These are phyloP conservation scores for Phytophthora pluvialis DNA, from an alignment of 352 stramenopile genomes.

Conservation along the genomic window DNA sequence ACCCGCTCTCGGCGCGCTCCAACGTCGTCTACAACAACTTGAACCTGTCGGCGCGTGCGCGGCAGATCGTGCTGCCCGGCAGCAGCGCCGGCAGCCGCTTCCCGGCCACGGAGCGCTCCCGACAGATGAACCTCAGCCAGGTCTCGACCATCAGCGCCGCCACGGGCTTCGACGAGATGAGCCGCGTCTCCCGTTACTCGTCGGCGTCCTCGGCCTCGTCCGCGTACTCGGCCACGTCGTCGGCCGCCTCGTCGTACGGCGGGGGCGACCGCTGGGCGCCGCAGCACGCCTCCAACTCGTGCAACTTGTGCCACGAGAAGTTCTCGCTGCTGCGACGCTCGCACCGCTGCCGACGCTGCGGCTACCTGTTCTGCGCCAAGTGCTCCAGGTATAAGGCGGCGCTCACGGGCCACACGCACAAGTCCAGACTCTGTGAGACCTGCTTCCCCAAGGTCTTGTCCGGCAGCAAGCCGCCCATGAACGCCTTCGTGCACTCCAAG, in stretches of 20 bases:
- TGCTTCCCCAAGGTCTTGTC: slow-evolving; percentile 88
- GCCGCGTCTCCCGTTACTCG: slow-evolving; percentile 69
- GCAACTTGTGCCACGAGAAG: slow-evolving; percentile 80
- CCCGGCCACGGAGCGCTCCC: slow-evolving; percentile 41
- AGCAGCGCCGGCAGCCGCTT: slow-evolving; percentile 28
- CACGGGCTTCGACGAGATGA: slow-evolving; percentile 53
- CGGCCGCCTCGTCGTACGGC: slow-evolving; percentile 36
- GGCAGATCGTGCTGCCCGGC: slow-evolving; percentile 4
- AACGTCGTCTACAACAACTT: slow-evolving; percentile 33
- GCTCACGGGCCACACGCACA: slow-evolving; percentile 82
- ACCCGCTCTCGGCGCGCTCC: slow-evolving; percentile 34
- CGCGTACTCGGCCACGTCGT: slow-evolving; percentile 44
- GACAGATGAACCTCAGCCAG: slow-evolving; percentile 59
- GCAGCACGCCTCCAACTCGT: slow-evolving; percentile 74
- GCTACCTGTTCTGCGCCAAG: slow-evolving; percentile 84
- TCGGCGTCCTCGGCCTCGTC: slow-evolving; percentile 43
- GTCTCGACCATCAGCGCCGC: slow-evolving; percentile 37
- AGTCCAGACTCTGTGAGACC: slow-evolving; percentile 83
- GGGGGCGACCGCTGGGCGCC: slow-evolving; percentile 70
- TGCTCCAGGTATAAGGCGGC: slow-evolving; percentile 83
- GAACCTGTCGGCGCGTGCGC: slow-evolving; percentile 36
- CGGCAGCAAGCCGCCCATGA: slow-evolving; percentile 72
- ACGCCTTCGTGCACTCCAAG: slow-evolving; percentile 89
- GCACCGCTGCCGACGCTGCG: slow-evolving; percentile 82
- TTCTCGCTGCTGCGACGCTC: slow-evolving; percentile 84